Conservation (phyloP, 495 filamentous ascomycete species). For the Penicillium lividum region DNA sequence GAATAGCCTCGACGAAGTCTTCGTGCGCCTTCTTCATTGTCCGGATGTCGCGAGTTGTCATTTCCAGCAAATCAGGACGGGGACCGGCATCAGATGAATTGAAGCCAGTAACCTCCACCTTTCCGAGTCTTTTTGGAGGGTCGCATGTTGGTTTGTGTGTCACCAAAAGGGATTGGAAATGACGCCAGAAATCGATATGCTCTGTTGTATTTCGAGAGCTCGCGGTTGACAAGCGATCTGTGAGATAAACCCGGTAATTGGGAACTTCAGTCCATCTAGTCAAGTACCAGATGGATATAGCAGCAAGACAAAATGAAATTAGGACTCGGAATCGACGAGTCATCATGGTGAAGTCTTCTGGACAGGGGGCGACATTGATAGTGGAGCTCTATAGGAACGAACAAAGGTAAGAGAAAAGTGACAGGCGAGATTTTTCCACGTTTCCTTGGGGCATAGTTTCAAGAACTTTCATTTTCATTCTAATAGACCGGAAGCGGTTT, state of each 20-base stretch:
- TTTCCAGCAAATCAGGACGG: conserved; percentile 34
- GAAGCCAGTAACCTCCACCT: conserved; percentile 12
- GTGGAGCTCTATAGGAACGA: background rate
- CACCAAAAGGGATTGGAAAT: conserved; percentile 14
- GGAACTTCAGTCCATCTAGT: background rate
- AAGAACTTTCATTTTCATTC: background rate
- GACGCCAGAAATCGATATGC: conserved; percentile 17
- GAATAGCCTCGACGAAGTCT: conserved; percentile 39
- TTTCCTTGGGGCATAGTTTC: background rate
- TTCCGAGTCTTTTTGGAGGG: conserved; percentile 10
- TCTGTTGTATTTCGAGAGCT: conserved; percentile 6
- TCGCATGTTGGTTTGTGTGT: conserved; percentile 14
- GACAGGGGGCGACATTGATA: conserved; percentile 7
- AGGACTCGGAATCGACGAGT: conserved; percentile 10
- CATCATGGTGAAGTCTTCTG: conserved; percentile 4
- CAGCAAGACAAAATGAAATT: conserved; percentile 4
- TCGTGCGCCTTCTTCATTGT: conserved; percentile 35
- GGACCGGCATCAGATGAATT: conserved; percentile 9
- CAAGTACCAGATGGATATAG: conserved; percentile 12
- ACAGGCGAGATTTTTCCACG: background rate
- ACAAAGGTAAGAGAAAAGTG: no score
- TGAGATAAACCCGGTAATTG: background rate
- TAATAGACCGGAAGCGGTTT: no score
- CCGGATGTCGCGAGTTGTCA: conserved; percentile 30
- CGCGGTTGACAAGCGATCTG: background rate